phyloP scores from a whole-genome alignment of 441 rosid genomes.

The Biscutella laevigata region DNA sequence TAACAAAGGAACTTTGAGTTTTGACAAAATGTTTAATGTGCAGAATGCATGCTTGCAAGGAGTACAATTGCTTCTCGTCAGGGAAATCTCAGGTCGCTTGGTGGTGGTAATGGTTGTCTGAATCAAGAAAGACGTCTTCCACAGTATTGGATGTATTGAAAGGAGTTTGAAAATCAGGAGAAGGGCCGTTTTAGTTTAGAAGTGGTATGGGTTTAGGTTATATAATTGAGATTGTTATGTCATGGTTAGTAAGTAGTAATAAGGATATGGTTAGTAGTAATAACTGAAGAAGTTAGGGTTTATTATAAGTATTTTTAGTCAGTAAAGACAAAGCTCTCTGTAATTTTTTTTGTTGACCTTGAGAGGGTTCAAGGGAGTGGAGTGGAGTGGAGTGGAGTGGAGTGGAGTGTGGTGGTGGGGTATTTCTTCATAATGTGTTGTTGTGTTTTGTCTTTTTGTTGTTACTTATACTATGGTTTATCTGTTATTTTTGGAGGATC shows the following conservation, averaged over 20 bases:
- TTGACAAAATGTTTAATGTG: neutral
- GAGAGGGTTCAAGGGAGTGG: constrained; percentile 5
- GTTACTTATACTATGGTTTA: neutral
- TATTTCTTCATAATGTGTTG: constrained; percentile 10
- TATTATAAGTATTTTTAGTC: neutral
- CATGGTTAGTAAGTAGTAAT: constrained; percentile 11
- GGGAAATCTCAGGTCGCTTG: constrained; percentile 25
- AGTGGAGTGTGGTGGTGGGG: constrained; percentile 3
- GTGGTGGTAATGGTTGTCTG: constrained; percentile 16
- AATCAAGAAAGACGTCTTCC: constrained; percentile 53
- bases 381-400: too few relatives aligned
- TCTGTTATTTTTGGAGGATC: constrained; percentile 4
- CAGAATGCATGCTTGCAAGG: constrained; percentile 50
- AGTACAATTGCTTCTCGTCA: constrained; percentile 31
- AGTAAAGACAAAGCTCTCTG: constrained; percentile 15
- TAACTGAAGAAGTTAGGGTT: constrained; percentile 1
- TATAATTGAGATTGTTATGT: constrained; percentile 10
- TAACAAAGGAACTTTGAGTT: too few relatives aligned
- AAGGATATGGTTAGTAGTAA: neutral
- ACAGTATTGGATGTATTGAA: constrained; percentile 73
- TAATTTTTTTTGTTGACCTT: constrained; percentile 23
- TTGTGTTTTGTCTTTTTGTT: constrained; percentile 9
- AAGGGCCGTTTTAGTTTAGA: constrained; percentile 2
- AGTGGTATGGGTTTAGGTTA: constrained; percentile 11
- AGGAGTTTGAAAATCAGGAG: neutral